These are phyloP conservation scores for Colletotrichum sublineola DNA, from an alignment of 2,329 filamentous ascomycete species.

Conservation along the genomic window DNA sequence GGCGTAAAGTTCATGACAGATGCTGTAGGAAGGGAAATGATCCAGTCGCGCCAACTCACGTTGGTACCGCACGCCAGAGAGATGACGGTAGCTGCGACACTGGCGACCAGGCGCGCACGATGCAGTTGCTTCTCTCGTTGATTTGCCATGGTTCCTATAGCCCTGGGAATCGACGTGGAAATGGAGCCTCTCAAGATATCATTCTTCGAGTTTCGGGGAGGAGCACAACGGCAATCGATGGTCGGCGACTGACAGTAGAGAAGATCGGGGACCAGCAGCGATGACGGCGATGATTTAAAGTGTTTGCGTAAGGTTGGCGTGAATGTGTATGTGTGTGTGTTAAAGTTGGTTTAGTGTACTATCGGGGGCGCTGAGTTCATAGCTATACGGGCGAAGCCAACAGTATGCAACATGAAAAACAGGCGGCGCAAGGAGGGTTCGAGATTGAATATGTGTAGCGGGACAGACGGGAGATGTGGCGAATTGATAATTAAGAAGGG, in stretches of 20 bases:
- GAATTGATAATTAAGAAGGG: neutral
- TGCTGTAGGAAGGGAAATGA: neutral
- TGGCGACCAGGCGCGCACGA: constrained; percentile 82
- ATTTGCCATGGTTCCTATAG: constrained; percentile 32
- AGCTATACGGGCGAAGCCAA: constrained; percentile 22
- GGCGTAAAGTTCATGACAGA: neutral
- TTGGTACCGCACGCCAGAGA: constrained; percentile 94
- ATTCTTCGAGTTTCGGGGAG: constrained; percentile 18
- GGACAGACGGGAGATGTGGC: neutral
- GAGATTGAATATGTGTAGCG: neutral
- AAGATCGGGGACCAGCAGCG: constrained; percentile 14
- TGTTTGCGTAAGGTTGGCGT: neutral
- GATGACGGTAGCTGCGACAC: constrained; percentile 86
- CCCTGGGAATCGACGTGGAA: neutral
- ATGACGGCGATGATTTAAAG: constrained; percentile 16
- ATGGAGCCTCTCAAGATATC: constrained; percentile 21
- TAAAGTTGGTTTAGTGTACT: constrained; percentile 28
- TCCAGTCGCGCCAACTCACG: constrained; percentile 64
- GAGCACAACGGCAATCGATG: neutral
- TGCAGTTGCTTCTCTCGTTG: constrained; percentile 62
- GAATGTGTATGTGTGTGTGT: neutral
- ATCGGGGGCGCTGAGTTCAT: constrained; percentile 34
- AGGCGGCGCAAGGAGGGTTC: neutral
- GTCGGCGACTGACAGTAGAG: neutral
- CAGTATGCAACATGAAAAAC: constrained; percentile 17